Base-by-base conservation (phyloP, 352 stramenopile genomes). In the Globisporangium heterothallicum region DNA sequence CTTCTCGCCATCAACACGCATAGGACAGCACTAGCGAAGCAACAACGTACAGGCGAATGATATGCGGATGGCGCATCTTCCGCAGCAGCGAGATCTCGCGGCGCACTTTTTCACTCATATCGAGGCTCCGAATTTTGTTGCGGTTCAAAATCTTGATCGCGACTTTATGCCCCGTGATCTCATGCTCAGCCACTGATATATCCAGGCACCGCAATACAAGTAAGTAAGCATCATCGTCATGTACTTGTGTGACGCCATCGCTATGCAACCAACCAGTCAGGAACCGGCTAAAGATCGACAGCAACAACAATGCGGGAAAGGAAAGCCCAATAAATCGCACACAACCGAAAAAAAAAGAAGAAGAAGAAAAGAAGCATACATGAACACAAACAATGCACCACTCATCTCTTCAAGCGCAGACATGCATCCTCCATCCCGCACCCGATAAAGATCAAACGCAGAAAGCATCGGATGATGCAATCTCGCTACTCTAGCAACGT, bases 81-180 rank as follows among this genome's bases (percentile, higher is more conserved):
- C 97, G 94, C 40, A 99, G 72, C 56, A 99, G 97, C 58, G 97
- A 98, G 66, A 99, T 99, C 88, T 99, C 97, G 43, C 97, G 90
- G 48, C 96, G 90, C 34, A 99, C 97, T 72, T 99, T 99, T 66
- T 99, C 97, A 67, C 95, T 92, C 97, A 99, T 99, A 63, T 98
- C 95, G 26, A 99, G 83, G 53, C 97, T 90, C 53, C 97, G 96
- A 74, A 99, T 99, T 64, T 99, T 99, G 58, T 91, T 93, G 61
- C 97, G 97, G 75, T 99, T 99, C 16, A 99, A 72, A 62, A 99
- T 99, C 79, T 99, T 99, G 47, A 99, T 98, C 30, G 97, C 97
- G 24, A 99, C 97, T 64, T 99, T 98, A 61, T 98, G 92, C 25
- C 95, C 93, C 49, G 97, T 99, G 59, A 98, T 91, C 50, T 97